Evolutionary conservation across 805 yeast genomes (phyloP).

Genomic region (Myxozyma monticola): DNA sequence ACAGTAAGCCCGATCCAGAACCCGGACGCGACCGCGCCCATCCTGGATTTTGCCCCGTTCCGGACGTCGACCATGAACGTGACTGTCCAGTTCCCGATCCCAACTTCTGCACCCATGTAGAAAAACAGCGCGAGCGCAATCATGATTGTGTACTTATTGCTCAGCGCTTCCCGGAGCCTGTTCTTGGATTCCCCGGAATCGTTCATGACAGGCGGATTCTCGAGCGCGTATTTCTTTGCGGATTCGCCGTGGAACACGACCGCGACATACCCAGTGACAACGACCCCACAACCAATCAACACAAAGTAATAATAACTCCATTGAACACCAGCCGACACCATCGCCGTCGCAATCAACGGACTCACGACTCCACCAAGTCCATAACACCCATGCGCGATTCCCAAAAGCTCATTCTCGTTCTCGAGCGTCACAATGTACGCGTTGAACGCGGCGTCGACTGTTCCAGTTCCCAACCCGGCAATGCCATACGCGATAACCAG

Average conservation of each 20-base stretch:
- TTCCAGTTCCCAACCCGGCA: conserved; percentile 58
- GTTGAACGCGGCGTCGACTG: conserved; percentile 52
- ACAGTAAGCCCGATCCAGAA: conserved; percentile 70
- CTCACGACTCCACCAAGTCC: conserved; percentile 72
- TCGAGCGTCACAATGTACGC: conserved; percentile 52
- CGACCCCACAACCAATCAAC: conserved; percentile 43
- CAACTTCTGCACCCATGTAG: conserved; percentile 70
- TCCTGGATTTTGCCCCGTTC: conserved; percentile 46
- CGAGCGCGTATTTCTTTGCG: conserved; percentile 3
- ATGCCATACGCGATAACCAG: conserved; percentile 53
- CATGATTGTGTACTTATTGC: conserved; percentile 39
- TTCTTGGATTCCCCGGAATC: not conserved
- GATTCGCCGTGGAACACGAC: not conserved
- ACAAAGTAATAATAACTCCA: conserved; percentile 58
- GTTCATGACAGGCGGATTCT: not conserved
- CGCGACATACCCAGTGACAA: conserved; percentile 5
- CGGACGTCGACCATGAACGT: conserved; percentile 60
- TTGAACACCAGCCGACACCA: conserved; percentile 49
- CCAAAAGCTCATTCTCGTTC: conserved; percentile 59
- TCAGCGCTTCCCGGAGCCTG: conserved; percentile 3
- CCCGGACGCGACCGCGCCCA: conserved; percentile 68
- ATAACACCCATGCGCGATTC: conserved; percentile 65
- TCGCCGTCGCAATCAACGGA: conserved; percentile 61
- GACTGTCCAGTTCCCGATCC: conserved; percentile 70
- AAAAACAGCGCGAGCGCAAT: conserved; percentile 56